Conservation (phyloP, 345 rosid species). For the Heritiera fomes region DNA sequence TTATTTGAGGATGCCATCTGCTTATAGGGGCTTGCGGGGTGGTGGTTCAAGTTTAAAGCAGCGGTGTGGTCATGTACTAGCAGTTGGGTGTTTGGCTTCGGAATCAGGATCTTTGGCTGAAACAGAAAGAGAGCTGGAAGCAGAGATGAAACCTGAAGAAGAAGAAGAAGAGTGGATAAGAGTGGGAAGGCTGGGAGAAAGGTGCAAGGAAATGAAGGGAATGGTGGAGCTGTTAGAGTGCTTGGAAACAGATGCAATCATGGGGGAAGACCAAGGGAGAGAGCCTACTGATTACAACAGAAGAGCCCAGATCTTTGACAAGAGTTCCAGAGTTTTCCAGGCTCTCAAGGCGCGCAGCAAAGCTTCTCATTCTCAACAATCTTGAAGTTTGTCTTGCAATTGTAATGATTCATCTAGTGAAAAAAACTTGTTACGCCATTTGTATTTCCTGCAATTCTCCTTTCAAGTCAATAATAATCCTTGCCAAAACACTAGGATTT, state of each 20-base stretch:
- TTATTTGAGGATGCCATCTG: not conserved
- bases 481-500: too few species aligned
- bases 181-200: conserved; percentile 32
- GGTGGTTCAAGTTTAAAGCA: conserved; percentile 4
- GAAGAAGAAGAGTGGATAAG: conserved; percentile 49
- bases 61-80: not conserved
- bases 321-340: conserved; percentile 62
- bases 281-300: conserved; percentile 68
- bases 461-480: too few species aligned
- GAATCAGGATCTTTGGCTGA: conserved; percentile 29
- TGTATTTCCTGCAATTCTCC: not conserved
- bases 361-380: not conserved
- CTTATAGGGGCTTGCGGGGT: not conserved
- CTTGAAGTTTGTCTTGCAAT: not conserved
- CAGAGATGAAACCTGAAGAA: conserved; percentile 32
- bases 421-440: not conserved
- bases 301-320: conserved; percentile 79
- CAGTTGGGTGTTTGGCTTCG: conserved; percentile 33
- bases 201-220: conserved; percentile 45
- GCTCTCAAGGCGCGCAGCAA: conserved; percentile 43
- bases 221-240: conserved; percentile 63
- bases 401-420: not conserved
- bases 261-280: conserved; percentile 77
- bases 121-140: conserved; percentile 29
- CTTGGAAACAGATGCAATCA: conserved; percentile 83